A percentile compares a stretch with the other conserved stretches of the same genome.
Conservation (phyloP, 371 early-diverging fungal species). For the Syncephalastrum sp. region DNA sequence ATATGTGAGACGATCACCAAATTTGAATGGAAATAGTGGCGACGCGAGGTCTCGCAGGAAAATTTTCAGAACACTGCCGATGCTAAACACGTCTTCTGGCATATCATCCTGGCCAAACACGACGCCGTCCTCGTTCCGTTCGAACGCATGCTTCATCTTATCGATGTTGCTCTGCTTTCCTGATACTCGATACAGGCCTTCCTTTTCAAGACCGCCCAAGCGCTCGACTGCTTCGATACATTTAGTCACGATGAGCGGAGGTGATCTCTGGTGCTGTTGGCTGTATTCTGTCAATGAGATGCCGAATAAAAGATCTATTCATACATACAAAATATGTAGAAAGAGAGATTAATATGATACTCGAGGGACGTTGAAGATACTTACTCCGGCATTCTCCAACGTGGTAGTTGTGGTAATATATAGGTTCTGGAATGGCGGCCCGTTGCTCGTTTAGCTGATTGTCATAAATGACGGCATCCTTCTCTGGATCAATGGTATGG, state of each 20-base stretch:
- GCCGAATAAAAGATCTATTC: conserved; percentile 61
- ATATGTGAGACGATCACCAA: conserved; percentile 56
- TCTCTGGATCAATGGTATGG: conserved; percentile 11
- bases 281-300: conserved; percentile 52
- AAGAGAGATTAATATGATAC: background rate
- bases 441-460: conserved; percentile 3
- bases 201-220: conserved; percentile 59
- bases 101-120: conserved; percentile 51
- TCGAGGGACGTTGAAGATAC: background rate
- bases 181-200: conserved; percentile 70
- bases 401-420: conserved; percentile 22
- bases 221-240: conserved; percentile 64
- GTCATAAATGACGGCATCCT: conserved; percentile 11
- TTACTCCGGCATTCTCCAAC: conserved; percentile 37
- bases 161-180: conserved; percentile 62
- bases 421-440: conserved; percentile 12
- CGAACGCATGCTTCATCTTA: conserved; percentile 56
- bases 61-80: conserved; percentile 63
- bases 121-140: conserved; percentile 53
- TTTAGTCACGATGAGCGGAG: conserved; percentile 57
- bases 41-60: conserved; percentile 66
- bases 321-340: conserved; percentile 7
- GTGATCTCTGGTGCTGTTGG: conserved; percentile 41
- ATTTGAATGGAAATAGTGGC: conserved; percentile 63
- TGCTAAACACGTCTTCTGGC: conserved; percentile 56